Base-by-base conservation (phyloP, 1,139 yeast genomes). In the Suhomyces taliae region DNA sequence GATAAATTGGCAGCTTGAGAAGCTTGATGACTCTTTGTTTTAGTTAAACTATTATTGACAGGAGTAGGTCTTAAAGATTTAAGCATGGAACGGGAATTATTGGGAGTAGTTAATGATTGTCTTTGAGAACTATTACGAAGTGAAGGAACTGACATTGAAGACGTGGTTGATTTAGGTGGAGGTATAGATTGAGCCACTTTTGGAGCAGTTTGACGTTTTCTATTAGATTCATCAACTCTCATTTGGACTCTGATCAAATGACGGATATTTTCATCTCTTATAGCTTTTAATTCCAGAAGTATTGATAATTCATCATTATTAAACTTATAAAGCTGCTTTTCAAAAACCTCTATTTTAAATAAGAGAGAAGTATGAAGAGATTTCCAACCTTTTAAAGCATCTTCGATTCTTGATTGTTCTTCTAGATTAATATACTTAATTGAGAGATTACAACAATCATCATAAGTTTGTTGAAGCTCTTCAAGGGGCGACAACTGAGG, bases 331-430 rank as follows among this genome's bases (percentile, higher is more conserved):
- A 67, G 61, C 10, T 66, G 64, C 50, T 76, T 77, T 43, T 83
- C 86, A 46, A 85, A 74, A 11, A 69, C 56, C 35, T 83, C 87
- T 38, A 84, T 65, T 55, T 80, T 81, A 60, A 70, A 81, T 44
- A 82, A 69, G 9, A 83, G 71, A 44, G 79, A 76, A 2, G 87
- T 82, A 53, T 83, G 88, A 15, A 86, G 65, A 8, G 83, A 72
- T 56, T 82, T 84, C 91, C 91, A 86, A 3, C 90, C 90, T 54
- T 78, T 79, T 29, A 83, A 65, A 1, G 91, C 87, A 19, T 76
- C 81, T 46, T 74, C 79, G 43, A 73, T 65, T 19, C 76, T 72
- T 36, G 75, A 71, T 19, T 72, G 68, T 51, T 85, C 86, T 57
- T 86, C 91, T 27, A 80, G 59, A 6, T 80, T 73, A 43, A 83